Conservation (phyloP, 2,329 filamentous ascomycete genomes). For the Cytospora piceae region DNA sequence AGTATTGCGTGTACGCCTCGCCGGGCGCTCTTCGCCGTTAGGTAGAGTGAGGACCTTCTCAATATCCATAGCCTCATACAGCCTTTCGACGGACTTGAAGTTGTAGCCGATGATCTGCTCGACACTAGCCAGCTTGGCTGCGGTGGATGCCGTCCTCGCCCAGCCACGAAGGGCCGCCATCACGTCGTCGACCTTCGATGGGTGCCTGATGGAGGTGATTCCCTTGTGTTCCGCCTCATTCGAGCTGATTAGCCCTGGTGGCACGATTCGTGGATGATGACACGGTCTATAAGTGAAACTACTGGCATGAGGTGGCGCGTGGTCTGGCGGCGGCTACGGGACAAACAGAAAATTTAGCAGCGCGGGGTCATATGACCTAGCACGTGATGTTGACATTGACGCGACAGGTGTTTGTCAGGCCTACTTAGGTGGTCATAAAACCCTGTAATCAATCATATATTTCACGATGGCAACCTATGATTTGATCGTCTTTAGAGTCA, state of each 20-base stretch:
- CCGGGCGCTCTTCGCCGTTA: background rate
- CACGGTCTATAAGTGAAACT: background rate
- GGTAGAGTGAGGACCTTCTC: background rate
- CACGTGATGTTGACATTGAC: slow-evolving; percentile 6
- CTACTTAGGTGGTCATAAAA: background rate
- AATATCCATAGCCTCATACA: slow-evolving; percentile 36
- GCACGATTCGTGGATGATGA: background rate
- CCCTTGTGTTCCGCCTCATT: background rate
- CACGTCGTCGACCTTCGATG: background rate
- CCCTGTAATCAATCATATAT: background rate
- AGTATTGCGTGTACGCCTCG: background rate
- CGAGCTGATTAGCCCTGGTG: background rate
- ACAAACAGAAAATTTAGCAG: background rate
- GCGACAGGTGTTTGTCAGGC: background rate
- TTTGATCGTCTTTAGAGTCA: background rate
- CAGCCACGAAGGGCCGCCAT: slow-evolving; percentile 16
- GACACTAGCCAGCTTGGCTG: slow-evolving; percentile 21
- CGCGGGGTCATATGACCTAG: slow-evolving; percentile 9
- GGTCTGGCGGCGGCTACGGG: background rate
- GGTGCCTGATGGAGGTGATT: background rate
- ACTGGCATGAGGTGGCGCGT: background rate
- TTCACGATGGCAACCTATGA: background rate
- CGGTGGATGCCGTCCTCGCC: slow-evolving; percentile 9
- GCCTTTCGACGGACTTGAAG: slow-evolving; percentile 37
- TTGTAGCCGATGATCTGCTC: slow-evolving; percentile 31